Evolutionary conservation across 257 asterid genomes (phyloP), one percentile per base, ranked within the genome.

Genomic region (Jasminum sambac): DNA sequence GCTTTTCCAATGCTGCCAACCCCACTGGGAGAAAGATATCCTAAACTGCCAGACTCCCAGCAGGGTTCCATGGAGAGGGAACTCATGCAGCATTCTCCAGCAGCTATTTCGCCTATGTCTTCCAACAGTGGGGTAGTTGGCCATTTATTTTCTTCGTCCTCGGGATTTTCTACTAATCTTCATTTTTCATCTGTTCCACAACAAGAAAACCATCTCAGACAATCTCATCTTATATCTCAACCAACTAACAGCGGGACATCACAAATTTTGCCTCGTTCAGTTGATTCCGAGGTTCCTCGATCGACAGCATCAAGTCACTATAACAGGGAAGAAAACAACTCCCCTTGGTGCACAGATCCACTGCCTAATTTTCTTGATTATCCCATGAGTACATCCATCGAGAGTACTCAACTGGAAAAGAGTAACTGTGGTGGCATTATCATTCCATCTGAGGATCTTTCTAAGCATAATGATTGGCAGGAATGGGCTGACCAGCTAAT

Each of bases 401-500:
- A 81, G 76, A 81, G 67, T 78, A 74, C 68, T 73, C 91, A 84
- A 70, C 59, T 82, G 64, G 84, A 78, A 70, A 77, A 73, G 65
- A 70, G 81, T 76, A 74, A 73, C 55, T 67, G 40, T 63, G 77
- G 65, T 11, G 74, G 69, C 57, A 60, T 73, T 39, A 63, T 66
- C 68, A 62, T 85, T 69, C 79, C 85, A 25, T 24, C 87, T 4
- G 94, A 83, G 78, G 91, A 87, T 67, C 72, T 83, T 70, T 62
- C 76, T 72, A 84, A 84, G 67, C 73, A 69, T 67, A 84, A 75
- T 24, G 87, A 83, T 64, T 88, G 90, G 95, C 92, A 86, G 61
- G 90, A 84, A 37, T 90, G 90, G 97, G 89, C 95, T 23, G 88
- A 88, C 74, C 89, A 87, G 70, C 88, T 90, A 30, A 80, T 85